Base-by-base conservation (phyloP, 2,329 filamentous ascomycete genomes). In the Nothophaeocryptopus gaeumannii region DNA sequence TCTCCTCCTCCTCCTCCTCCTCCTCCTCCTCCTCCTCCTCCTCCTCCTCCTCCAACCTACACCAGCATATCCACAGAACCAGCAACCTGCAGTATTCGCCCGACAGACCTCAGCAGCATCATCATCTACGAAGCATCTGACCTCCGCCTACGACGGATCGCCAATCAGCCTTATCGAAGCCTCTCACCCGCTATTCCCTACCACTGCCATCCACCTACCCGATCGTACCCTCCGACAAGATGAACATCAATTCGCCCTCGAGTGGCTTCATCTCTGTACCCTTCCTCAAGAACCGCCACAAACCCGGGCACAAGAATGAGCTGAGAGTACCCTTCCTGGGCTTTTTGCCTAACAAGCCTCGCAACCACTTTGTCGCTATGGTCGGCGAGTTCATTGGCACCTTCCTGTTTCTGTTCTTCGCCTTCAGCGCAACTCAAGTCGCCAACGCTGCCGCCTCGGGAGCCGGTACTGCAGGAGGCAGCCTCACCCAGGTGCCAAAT, bases 331-430 rank as follows among this genome's bases (percentile, higher is more conserved):
- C 64, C 13, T 67, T 67, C 43, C 61, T 72, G 42, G 62, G 64
- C 71, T 26, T 26, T 7, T 51, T 76, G 41, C 72, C 74, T 3
- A 74, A 75, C 53, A 65, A 56, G 44, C 33, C 63, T 26, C 65
- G 67, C 50, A 71, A 74, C 40, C 63, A 66, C 39, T 61, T 66
- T 54, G 53, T 66, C 7, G 64, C 65, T 20, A 58, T 62, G 51
- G 48, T 47, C 38, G 68, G 68, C 41, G 72, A 75, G 47, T 74
- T 70, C 41, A 70, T 74, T 9, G 72, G 72, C 31, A 74, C 72
- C 1, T 68, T 70, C 5, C 67, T 75, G 50, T 74, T 75, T 46
- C 64, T 75, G 20, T 74, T 69, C 65, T 73, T 75, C 48, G 72
- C 72, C 14, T 68, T 75, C 35, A 63, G 65, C 0, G 72, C 70